Conservation (phyloP, 2,329 filamentous ascomycete genomes). For the Aspergillus melleus region DNA sequence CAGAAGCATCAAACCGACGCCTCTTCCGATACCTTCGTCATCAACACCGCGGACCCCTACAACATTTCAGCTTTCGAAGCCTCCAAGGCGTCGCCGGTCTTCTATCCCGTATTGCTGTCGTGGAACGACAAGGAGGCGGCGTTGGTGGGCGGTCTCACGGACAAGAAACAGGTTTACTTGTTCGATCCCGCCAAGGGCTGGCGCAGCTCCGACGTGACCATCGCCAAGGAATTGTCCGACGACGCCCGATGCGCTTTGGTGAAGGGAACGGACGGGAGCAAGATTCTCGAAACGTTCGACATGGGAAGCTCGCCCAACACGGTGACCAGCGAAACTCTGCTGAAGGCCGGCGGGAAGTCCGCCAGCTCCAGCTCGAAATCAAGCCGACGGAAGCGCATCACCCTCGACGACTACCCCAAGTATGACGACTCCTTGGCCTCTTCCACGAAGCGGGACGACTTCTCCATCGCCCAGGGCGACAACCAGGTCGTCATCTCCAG, state of each 20-base stretch:
- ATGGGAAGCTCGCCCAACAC: constrained; percentile 71
- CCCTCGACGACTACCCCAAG: constrained; percentile 66
- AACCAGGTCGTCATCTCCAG: constrained; percentile 73
- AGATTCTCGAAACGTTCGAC: constrained; percentile 76
- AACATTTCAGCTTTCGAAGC: constrained; percentile 60
- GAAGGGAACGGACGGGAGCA: constrained; percentile 72
- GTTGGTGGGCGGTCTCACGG: constrained; percentile 70
- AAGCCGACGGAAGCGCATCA: constrained; percentile 54
- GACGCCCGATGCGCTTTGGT: constrained; percentile 65
- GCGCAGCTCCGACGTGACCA: constrained; percentile 64
- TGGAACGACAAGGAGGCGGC: constrained; percentile 72
- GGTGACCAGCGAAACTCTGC: constrained; percentile 68
- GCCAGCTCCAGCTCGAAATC: constrained; percentile 47
- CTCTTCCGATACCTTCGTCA: constrained; percentile 74
- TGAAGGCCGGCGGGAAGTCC: constrained; percentile 58
- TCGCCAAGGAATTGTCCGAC: constrained; percentile 62
- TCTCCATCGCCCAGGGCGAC: constrained; percentile 67
- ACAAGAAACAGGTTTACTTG: constrained; percentile 68
- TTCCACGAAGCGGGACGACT: constrained; percentile 62
- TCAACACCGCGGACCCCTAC: constrained; percentile 67
- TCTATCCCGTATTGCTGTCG: constrained; percentile 69
- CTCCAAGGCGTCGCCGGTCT: constrained; percentile 58
- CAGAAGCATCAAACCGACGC: constrained; percentile 58
- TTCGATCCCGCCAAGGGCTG: constrained; percentile 67
- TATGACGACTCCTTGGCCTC: constrained; percentile 79